Conservation (phyloP, 2,329 filamentous ascomycete species). For the Hypomyces perniciosus region DNA sequence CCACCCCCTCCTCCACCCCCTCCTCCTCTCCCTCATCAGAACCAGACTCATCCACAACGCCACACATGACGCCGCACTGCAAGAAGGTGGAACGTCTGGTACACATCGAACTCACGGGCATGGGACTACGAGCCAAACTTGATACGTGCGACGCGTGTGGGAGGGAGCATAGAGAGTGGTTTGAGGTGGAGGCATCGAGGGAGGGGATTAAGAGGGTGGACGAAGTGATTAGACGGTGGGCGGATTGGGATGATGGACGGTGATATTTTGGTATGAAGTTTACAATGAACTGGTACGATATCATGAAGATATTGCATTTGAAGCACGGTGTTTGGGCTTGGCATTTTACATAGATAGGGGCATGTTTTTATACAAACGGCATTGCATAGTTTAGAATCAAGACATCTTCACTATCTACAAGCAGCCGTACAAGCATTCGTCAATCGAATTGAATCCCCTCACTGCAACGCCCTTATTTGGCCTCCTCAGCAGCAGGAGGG, state of each 20-base stretch:
- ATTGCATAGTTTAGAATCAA: too few relatives aligned
- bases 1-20: conserved; percentile 21
- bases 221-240: conserved; percentile 75
- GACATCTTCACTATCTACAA: too few relatives aligned
- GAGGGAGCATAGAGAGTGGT: conserved; percentile 88
- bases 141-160: conserved; percentile 70
- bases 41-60: conserved; percentile 26
- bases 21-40: conserved; percentile 28
- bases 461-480: too few relatives aligned
- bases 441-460: too few relatives aligned
- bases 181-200: conserved; percentile 73
- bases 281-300: background rate
- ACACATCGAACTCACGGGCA: conserved; percentile 74
- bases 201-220: conserved; percentile 62
- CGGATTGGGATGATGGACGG: conserved; percentile 65
- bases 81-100: conserved; percentile 86
- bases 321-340: too few relatives aligned
- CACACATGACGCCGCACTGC: conserved; percentile 73
- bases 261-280: conserved; percentile 1
- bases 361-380: too few relatives aligned
- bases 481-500: too few relatives aligned
- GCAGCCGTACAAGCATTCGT: too few relatives aligned
- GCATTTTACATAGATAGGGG: too few relatives aligned
- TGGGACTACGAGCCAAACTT: conserved; percentile 48
- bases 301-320: too few relatives aligned